phyloP scores from a whole-genome alignment of 331 rosid species.

The Dryas integrifolia region DNA sequence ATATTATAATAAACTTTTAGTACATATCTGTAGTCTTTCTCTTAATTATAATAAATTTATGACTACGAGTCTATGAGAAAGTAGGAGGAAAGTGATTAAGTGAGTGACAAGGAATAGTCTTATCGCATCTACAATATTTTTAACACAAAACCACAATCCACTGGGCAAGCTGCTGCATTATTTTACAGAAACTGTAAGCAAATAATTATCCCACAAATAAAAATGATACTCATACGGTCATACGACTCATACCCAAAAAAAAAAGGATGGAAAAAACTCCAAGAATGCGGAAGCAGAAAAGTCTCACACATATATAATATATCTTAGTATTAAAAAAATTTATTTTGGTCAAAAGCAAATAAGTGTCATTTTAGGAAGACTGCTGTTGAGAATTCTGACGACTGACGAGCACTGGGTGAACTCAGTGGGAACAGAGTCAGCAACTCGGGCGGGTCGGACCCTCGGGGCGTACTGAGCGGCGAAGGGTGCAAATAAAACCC shows the following conservation, averaged over 20 bases:
- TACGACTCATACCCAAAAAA: neutral
- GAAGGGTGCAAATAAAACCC: conserved; percentile 48
- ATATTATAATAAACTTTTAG: neutral
- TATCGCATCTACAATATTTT: neutral
- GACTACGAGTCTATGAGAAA: too few relatives aligned
- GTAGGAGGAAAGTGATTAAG: neutral
- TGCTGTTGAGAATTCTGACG: neutral
- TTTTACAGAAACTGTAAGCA: neutral
- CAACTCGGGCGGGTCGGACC: conserved; percentile 40
- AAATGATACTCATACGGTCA: too few relatives aligned
- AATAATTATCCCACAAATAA: neutral
- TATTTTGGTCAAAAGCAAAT: neutral
- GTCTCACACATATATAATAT: neutral
- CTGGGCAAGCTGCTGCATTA: neutral
- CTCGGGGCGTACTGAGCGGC: conserved; percentile 41
- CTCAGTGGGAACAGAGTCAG: conserved; percentile 43
- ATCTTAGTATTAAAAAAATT: neutral
- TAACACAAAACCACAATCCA: neutral
- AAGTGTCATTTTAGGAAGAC: neutral
- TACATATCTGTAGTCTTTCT: too few relatives aligned
- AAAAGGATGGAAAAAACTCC: neutral
- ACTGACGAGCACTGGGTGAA: conserved; percentile 27
- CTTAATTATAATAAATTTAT: too few relatives aligned
- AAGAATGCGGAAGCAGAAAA: neutral
- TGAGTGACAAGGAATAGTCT: neutral